phyloP scores from a whole-genome alignment of 78 protist species.

The Dictyostelium brefeldianum region DNA sequence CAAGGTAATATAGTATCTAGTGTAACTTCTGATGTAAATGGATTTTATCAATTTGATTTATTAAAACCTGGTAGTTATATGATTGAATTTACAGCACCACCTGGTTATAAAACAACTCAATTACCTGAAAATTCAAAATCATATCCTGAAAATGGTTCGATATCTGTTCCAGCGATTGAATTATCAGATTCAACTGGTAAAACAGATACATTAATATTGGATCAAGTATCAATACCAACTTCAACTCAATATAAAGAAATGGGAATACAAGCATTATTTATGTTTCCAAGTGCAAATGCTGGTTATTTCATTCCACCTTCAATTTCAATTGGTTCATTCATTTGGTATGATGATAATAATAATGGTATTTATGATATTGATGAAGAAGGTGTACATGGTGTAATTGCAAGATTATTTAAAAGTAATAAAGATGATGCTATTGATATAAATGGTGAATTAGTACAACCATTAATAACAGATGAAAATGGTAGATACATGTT shows the following conservation, averaged over 20 bases:
- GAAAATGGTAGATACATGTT: conserved; percentile 20
- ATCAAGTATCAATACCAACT: neutral
- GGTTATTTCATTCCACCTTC: neutral
- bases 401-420: neutral
- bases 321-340: neutral
- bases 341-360: neutral
- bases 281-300: neutral
- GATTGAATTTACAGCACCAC: neutral
- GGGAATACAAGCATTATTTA: neutral
- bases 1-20: neutral
- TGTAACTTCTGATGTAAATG: conserved; percentile 13
- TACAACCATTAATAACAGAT: conserved; percentile 10
- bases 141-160: neutral
- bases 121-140: neutral
- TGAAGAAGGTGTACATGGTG: conserved; percentile 17
- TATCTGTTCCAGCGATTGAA: neutral
- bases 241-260: neutral
- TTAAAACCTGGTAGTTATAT: conserved; percentile 14
- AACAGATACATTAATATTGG: neutral
- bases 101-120: neutral
- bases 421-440: neutral
- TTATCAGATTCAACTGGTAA: neutral
- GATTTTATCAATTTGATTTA: conserved; percentile 35
- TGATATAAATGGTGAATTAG: neutral
- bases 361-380: neutral